Percentiles rank a stretch among this genome's conserved stretches.
Conservation (phyloP, 1,284 basidiomycete genomes). For the Apiotrichum laibachii region DNA sequence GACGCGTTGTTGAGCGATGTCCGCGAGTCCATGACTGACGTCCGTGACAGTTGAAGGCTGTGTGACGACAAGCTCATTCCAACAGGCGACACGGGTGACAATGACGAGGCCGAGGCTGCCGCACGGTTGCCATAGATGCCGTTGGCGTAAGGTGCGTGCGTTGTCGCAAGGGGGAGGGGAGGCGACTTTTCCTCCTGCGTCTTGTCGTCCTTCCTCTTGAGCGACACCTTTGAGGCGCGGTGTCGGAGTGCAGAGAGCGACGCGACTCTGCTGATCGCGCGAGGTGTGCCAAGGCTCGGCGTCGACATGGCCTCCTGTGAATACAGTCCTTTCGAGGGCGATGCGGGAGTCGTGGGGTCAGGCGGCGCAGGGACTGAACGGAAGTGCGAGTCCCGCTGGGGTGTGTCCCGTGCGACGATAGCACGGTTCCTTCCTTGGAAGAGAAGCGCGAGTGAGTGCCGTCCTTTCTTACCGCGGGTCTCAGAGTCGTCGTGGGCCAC, state of each 20-base stretch:
- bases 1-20: conserved; percentile 12
- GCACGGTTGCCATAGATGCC: conserved; percentile 1
- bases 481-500: conserved; percentile 7
- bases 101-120: background rate
- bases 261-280: background rate
- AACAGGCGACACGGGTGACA: conserved; percentile 6
- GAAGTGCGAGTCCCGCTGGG: background rate
- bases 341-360: background rate
- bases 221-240: background rate
- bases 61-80: conserved; percentile 13
- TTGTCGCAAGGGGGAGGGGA: background rate
- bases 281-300: background rate
- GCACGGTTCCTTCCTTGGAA: conserved; percentile 3
- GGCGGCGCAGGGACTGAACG: background rate
- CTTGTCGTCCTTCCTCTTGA: background rate
- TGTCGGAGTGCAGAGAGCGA: background rate
- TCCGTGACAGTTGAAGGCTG: conserved; percentile 6
- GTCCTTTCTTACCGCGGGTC: background rate
- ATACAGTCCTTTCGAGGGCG: background rate
- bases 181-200: background rate
- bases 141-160: background rate
- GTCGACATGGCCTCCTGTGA: background rate
- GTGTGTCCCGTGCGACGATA: background rate
- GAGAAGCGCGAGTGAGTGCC: conserved; percentile 1
- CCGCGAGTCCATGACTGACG: conserved; percentile 7